Conservation (phyloP, 192 early-diverging fungal species). For the Linnemannia elongata region DNA sequence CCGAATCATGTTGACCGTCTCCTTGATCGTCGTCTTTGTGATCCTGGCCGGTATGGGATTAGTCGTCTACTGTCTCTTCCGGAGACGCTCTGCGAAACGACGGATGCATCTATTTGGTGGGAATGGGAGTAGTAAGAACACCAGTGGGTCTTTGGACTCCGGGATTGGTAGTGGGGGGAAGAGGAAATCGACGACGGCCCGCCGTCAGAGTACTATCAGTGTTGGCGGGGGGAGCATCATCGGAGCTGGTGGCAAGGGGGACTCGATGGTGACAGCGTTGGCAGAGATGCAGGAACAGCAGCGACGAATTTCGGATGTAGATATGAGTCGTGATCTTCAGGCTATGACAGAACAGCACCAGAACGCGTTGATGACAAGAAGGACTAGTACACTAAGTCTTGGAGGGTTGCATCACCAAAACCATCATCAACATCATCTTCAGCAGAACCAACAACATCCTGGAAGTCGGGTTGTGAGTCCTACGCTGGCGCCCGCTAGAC, state of each 20-base stretch:
- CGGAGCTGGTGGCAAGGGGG: not conserved
- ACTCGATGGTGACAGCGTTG: not conserved
- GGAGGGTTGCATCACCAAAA: not conserved
- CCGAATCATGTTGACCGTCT: slow-evolving; percentile 28
- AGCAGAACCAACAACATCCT: not conserved
- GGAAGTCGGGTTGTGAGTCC: slow-evolving; percentile 17
- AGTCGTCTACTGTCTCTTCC: slow-evolving; percentile 38
- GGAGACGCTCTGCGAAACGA: slow-evolving; percentile 22
- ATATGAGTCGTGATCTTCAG: slow-evolving; percentile 23
- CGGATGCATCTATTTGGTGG: slow-evolving; percentile 16
- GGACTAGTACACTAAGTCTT: slow-evolving; percentile 31
- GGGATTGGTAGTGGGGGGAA: not conserved
- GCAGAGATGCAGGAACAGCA: not conserved
- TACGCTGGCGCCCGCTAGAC: not conserved
- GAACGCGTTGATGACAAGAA: slow-evolving; percentile 11
- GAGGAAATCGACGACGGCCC: not conserved
- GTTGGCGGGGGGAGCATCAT: not conserved
- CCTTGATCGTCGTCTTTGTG: slow-evolving; percentile 32
- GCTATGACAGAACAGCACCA: slow-evolving; percentile 47
- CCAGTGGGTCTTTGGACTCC: not conserved
- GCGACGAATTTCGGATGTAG: slow-evolving; percentile 10
- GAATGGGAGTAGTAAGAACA: not conserved
- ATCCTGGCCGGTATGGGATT: slow-evolving; percentile 31
- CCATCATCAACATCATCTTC: not conserved
- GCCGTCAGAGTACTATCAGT: not conserved